A percentile compares a stretch with the other conserved stretches of the same genome.
phyloP scores from a whole-genome alignment of 306 rosid species.

The Arachis stenosperma region DNA sequence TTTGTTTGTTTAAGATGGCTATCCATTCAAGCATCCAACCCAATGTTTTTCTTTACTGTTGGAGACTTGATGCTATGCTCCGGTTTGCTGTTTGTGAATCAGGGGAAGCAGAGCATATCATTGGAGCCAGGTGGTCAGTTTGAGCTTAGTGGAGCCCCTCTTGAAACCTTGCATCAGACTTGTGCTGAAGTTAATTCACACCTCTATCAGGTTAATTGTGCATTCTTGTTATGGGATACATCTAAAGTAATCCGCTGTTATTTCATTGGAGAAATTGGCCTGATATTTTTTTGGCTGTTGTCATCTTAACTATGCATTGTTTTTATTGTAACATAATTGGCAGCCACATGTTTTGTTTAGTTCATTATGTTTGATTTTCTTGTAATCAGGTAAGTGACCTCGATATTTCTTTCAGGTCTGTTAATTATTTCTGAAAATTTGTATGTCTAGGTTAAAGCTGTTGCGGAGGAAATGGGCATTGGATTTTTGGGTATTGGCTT shows the following conservation, averaged over 20 bases:
- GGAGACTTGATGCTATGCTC: conserved; percentile 18
- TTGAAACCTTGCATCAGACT: conserved; percentile 97
- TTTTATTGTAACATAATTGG: conserved; percentile 7
- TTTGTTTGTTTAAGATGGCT: conserved; percentile 27
- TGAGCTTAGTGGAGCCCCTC: conserved; percentile 99
- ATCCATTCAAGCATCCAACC: conserved; percentile 23
- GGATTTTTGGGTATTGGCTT: conserved; percentile 98
- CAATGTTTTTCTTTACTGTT: conserved; percentile 5
- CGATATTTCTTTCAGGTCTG: conserved; percentile 23
- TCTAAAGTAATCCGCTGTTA: conserved; percentile 8
- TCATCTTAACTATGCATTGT: conserved; percentile 16
- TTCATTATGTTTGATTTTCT: conserved; percentile 12
- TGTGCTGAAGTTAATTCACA: conserved; percentile 98
- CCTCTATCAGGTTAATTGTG: conserved; percentile 78
- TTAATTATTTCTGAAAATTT: conserved; percentile 27
- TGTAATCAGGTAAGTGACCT: conserved; percentile 27
- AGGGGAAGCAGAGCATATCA: conserved; percentile 98
- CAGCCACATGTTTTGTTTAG: conserved; percentile 25
- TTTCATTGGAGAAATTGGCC: background rate
- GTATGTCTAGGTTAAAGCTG: conserved; percentile 81
- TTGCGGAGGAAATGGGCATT: conserved; percentile 97
- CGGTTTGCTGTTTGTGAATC: conserved; percentile 42
- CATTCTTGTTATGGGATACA: conserved; percentile 10
- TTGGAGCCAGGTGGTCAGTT: conserved; percentile 99
- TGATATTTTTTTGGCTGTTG: background rate